phyloP scores from a whole-genome alignment of 768 basidiomycete species.

The Lactarius deliciosus region DNA sequence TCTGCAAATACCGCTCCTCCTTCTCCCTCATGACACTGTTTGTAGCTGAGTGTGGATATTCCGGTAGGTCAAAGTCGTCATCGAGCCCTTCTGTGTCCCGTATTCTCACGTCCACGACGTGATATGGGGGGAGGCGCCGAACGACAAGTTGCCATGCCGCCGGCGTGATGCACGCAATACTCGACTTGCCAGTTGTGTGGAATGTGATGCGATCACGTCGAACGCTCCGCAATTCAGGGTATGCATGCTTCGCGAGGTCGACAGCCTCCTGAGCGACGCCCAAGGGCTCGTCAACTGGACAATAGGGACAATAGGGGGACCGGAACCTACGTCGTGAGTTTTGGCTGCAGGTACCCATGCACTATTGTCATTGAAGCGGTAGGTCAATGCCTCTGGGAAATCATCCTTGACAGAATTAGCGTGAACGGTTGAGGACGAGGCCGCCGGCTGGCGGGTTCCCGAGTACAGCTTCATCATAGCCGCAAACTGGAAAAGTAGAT shows the following conservation, averaged over 20 bases:
- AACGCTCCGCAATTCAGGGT: constrained; percentile 19
- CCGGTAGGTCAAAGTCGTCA: constrained; percentile 15
- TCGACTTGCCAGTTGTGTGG: constrained; percentile 26
- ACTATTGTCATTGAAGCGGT: constrained; percentile 26
- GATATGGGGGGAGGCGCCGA: constrained; percentile 24
- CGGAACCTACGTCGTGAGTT: constrained; percentile 11
- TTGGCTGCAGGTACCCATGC: constrained; percentile 24
- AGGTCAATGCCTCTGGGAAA: constrained; percentile 27
- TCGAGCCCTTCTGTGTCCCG: constrained; percentile 18
- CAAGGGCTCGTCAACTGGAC: neutral
- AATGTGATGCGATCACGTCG: constrained; percentile 25
- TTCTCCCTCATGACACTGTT: constrained; percentile 2
- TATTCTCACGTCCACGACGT: constrained; percentile 26
- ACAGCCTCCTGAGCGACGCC: constrained; percentile 20
- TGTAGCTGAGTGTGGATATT: constrained; percentile 6
- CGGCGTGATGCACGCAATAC: constrained; percentile 27
- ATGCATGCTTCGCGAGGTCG: constrained; percentile 24
- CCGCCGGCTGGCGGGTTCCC: constrained; percentile 13
- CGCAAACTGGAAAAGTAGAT: constrained; percentile 6
- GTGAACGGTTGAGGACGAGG: neutral
- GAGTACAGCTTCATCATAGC: constrained; percentile 22
- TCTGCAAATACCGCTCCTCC: constrained; percentile 4
- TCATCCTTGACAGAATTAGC: constrained; percentile 10
- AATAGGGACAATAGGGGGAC: neutral
- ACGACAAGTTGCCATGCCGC: constrained; percentile 29